Evolutionary conservation across 805 yeast species (phyloP), one percentile per base, ranked within the genome.

Genomic region (Candida michaelii): DNA sequence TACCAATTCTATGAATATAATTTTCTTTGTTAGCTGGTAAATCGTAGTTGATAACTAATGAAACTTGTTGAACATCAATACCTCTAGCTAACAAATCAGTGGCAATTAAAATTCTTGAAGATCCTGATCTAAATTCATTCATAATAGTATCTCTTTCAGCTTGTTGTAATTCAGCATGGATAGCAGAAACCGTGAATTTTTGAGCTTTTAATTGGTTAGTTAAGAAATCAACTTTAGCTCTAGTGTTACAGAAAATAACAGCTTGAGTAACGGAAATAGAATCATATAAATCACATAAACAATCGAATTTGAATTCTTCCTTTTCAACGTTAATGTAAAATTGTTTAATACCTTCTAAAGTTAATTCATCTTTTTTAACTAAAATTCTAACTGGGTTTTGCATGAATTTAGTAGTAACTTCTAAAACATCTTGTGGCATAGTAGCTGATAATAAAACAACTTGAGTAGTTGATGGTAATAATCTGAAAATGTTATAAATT

Each of bases 61-160:
- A 89, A 44, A 90, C 96, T 73, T 90, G 98, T 73, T 90, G 98
- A 42, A 90, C 97, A 72, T 90, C 98, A 53, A 90, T 90, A 69
- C 98, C 98, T 71, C 98, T 82, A 29, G 98, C 97, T 82, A 90
- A 88, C 51, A 90, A 86, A 68, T 90, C 97, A 42, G 98, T 90
- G 27, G 96, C 79, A 53, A 90, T 91, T 60, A 91, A 75, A 41
- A 91, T 91, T 63, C 98, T 80, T 27, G 97, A 88, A 48, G 89
- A 83, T 45, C 98, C 98, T 39, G 89, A 80, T 67, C 99, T 80
- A 74, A 91, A 91, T 69, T 91, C 97, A 63, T 84, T 81, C 99
- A 91, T 93, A 63, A 93, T 84, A 60, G 81, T 76, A 66, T 90
- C 97, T 73, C 99, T 83, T 62, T 91, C 97, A 54, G 49, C 80